Evolutionary conservation across 2,329 filamentous ascomycete genomes (phyloP), one percentile per base, ranked within the genome.

Genomic region (Epichloe amarillans): DNA sequence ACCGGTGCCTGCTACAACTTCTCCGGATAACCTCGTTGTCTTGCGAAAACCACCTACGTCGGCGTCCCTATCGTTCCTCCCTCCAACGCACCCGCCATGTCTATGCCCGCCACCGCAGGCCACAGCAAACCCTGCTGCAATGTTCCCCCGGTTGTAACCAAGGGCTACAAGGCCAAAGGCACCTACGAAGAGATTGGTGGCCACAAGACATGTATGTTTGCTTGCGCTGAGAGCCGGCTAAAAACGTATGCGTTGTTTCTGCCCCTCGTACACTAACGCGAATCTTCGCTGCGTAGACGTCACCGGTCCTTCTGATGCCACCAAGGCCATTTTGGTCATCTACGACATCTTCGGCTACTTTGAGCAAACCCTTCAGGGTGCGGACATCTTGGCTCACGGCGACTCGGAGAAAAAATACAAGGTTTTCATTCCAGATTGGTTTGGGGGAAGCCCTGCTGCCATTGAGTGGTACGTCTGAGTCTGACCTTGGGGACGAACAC

Each of bases 391-490:
- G 23, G 72, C 79, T 43, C 70, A 69, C 44, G 71, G 72, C 54
- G 73, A 78, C 60, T 62, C 71, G 65, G 75, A 69, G 67, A 77
- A 71, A 65, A 80, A 86, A 62, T 93, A 94, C 73, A 82, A 82
- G 58, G 86, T 95, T 58, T 89, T 90, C 69, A 90, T 96, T 56
- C 90, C 90, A 30, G 90, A 96, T 70, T 91, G 87, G 76, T 95
- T 95, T 72, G 77, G 86, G 53, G 89, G 87, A 64, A 75, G 79
- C 57, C 84, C 87, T 2, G 69, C 69, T 60, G 67, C 71, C 47
- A 74, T 81, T 64, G 71, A 71, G 61, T 67, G 75, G 77, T 66
- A 56, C 58, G 60, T 57, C 15, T 11, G 15, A 19, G n/a, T 30
- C 17, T 46, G 12, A 17, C n/a, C 38, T 35, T 17, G 15, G 14